Conservation (phyloP, 129 eudicot species). For the Flaveria sonorensis region DNA sequence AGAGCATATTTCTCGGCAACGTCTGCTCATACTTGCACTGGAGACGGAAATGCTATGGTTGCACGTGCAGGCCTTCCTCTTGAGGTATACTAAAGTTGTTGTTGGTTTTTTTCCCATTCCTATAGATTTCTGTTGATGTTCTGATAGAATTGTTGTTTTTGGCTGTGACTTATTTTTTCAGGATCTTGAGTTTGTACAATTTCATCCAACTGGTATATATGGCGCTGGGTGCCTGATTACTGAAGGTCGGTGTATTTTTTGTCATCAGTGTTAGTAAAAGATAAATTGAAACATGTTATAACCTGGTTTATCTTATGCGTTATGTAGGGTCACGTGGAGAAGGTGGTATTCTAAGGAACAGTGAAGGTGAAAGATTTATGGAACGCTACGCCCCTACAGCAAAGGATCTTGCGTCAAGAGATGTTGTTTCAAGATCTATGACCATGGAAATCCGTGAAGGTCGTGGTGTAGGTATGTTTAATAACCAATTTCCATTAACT, state of each 20-base stretch:
- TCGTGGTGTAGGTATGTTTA: constrained; percentile 95
- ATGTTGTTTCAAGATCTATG: constrained; percentile 99
- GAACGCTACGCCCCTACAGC: constrained; percentile 99
- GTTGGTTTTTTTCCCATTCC: constrained; percentile 8
- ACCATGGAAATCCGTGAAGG: constrained; percentile 99
- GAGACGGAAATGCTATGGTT: constrained; percentile 99
- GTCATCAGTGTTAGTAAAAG: not conserved
- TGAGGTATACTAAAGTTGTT: constrained; percentile 51
- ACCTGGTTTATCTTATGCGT: constrained; percentile 16
- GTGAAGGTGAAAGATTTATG: constrained; percentile 99
- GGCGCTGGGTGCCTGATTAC: constrained; percentile 99
- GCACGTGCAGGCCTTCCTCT: constrained; percentile 99
- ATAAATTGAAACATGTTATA: constrained; percentile 20
- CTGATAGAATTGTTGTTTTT: not conserved
- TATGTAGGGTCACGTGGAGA: constrained; percentile 96
- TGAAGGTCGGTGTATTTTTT: constrained; percentile 62
- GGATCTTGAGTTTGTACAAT: constrained; percentile 99
- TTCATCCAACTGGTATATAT: constrained; percentile 98
- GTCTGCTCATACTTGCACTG: constrained; percentile 99
- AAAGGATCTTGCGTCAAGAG: constrained; percentile 99
- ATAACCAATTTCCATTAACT: constrained; percentile 15
- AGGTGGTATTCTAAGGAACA: constrained; percentile 96
- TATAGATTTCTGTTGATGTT: constrained; percentile 12
- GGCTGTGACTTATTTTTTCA: constrained; percentile 36
- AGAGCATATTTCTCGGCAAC: constrained; percentile 98